Percentiles rank a stretch among this genome's conserved stretches.
Evolutionary conservation across 306 rosid species (phyloP).

Genomic region (Gleditsia sinensis): DNA sequence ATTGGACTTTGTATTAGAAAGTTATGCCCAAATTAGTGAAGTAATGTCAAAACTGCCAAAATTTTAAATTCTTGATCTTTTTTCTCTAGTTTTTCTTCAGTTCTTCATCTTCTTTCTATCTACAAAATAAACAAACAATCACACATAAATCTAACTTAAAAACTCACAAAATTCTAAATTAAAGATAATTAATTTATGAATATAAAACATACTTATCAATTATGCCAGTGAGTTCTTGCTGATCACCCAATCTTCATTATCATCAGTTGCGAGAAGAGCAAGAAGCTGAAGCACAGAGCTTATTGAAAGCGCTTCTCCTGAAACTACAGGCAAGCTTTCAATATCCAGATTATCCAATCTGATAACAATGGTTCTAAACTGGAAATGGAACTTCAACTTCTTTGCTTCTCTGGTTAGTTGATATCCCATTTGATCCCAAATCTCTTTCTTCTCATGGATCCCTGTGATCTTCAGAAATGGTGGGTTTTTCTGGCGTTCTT

Average conservation of each 20-base stretch:
- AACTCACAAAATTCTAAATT: no score
- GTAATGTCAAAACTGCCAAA: no score
- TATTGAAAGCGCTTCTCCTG: slow-evolving; percentile 66
- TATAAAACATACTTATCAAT: no score
- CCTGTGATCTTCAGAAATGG: slow-evolving; percentile 58
- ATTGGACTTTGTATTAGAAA: no score
- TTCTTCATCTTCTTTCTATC: no score
- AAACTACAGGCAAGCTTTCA: slow-evolving; percentile 49
- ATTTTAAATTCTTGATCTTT: no score
- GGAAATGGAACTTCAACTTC: slow-evolving; percentile 51
- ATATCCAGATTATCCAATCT: slow-evolving; percentile 50
- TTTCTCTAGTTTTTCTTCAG: no score
- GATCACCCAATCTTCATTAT: slow-evolving; percentile 41
- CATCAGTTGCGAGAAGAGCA: slow-evolving; percentile 50
- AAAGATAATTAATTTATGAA: no score
- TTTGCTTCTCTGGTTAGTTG: slow-evolving; percentile 52
- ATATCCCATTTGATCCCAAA: slow-evolving; percentile 54
- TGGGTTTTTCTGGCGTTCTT: slow-evolving; percentile 54
- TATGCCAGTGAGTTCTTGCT: slow-evolving; percentile 23
- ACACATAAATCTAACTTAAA: no score
- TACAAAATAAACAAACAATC: no score
- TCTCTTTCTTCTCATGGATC: slow-evolving; percentile 55
- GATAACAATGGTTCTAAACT: slow-evolving; percentile 50
- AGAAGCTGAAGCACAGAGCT: slow-evolving; percentile 62
- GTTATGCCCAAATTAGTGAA: no score